phyloP scores from a whole-genome alignment of 2,329 filamentous ascomycete species.

The Alternaria sp. region DNA sequence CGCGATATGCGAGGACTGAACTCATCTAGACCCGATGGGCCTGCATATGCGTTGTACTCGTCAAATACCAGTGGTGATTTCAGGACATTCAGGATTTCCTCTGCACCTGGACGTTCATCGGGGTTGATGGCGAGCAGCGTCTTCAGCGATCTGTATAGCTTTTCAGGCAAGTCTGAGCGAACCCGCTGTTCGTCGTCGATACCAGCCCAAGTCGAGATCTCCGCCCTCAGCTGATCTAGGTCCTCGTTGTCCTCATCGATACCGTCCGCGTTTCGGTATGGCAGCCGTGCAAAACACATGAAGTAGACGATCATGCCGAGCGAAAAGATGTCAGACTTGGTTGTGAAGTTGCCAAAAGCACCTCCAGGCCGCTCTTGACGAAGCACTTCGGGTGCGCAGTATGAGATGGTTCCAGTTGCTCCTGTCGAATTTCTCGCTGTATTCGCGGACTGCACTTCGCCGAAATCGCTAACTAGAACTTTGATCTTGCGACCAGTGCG shows the following conservation, averaged over 20 bases:
- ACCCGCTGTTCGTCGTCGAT: conserved; percentile 79
- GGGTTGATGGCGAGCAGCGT: conserved; percentile 80
- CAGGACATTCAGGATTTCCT: conserved; percentile 81
- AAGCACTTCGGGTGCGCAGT: conserved; percentile 94
- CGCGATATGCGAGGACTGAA: conserved; percentile 52
- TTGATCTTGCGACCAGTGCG: conserved; percentile 72
- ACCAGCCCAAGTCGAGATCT: conserved; percentile 87
- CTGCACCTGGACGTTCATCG: conserved; percentile 77
- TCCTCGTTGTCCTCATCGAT: conserved; percentile 93
- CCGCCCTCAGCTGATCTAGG: conserved; percentile 79
- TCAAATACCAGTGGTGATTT: conserved; percentile 66
- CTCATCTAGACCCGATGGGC: conserved; percentile 38
- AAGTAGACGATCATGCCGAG: conserved; percentile 99
- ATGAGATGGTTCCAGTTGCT: conserved; percentile 94
- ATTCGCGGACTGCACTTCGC: conserved; percentile 89
- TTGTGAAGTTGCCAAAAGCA: conserved; percentile 88
- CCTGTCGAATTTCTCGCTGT: conserved; percentile 85
- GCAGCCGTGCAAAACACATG: conserved; percentile 90
- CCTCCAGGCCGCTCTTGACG: conserved; percentile 68
- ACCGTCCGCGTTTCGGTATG: conserved; percentile 82
- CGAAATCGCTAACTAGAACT: conserved; percentile 96
- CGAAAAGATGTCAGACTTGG: conserved; percentile 98
- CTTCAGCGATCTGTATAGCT: conserved; percentile 84
- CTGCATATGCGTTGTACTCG: conserved; percentile 52
- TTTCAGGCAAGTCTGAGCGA: conserved; percentile 81